Base-by-base conservation (phyloP, 345 rosid species). In the Hibiscus trionum region DNA sequence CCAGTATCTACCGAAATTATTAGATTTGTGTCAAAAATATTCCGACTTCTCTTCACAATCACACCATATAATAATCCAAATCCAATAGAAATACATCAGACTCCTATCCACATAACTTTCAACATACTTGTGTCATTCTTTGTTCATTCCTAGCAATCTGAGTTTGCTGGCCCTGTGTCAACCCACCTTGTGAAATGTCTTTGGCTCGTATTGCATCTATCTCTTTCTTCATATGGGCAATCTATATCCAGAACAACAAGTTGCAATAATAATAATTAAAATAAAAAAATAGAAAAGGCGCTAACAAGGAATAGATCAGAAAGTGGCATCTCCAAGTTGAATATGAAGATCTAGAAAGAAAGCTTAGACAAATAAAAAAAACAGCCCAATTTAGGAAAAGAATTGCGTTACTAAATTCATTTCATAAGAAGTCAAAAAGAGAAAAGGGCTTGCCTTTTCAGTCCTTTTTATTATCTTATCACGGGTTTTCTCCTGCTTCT, bases 121-220 rank as follows among this genome's bases (percentile, higher is more conserved):
- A 50, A 4, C 1, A 39, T 44, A 66, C 70, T 37, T 66, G 70
- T 66, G 70, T 66, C 14, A 80, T 90, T 84, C 98, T 87, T 86
- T 90, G 97, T 58, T 95, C 98, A 83, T 95, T 95, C 65, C 99
- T 91, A 77, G 98, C 96, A 80, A 95, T 95, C 82, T 92, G 98
- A 62, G 97, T 95, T 83, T 95, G 99, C 76, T 95, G 98, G 47
- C 99, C 99, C 78, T 95, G 98, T 3, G 98, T 95, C 78, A 95
- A 75, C 71, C 99, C 99, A 74, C 99, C 98, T 84, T 92, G 99
- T 69, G 87, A 64, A 73, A 95, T 95, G 80, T 95, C 99, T 86
- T 95, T 95, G 63, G 84, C 97, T 74, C 97, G 96, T 57, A 95
- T 95, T 61, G 90, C 91, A 86, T 90, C 89, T 79, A 95, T 82